A percentile compares a stretch with the other conserved stretches of the same genome.
phyloP scores from a whole-genome alignment of 768 basidiomycete genomes.

The Boletus insuetus region DNA sequence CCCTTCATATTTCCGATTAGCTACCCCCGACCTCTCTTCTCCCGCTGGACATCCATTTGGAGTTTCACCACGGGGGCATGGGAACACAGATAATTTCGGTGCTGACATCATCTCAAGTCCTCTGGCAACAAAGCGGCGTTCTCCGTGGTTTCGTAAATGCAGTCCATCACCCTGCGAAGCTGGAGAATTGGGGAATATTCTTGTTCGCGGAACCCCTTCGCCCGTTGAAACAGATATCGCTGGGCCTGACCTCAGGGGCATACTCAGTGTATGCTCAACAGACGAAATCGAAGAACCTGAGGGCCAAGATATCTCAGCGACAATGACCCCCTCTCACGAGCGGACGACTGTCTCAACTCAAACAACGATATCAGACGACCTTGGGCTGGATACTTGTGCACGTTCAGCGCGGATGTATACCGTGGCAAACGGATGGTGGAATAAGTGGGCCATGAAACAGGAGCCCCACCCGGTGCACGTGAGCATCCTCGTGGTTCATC shows the following conservation, averaged over 20 bases:
- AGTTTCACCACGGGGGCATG: slow-evolving; percentile 8
- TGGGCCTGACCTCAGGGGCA: slow-evolving; percentile 46
- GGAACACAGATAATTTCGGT: slow-evolving; percentile 42
- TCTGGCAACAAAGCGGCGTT: slow-evolving; percentile 21
- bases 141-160: slow-evolving; percentile 8
- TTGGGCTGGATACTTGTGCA: slow-evolving; percentile 18
- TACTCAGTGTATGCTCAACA: slow-evolving; percentile 41
- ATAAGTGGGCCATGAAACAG: slow-evolving; percentile 43
- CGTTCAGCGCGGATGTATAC: slow-evolving; percentile 35
- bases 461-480: slow-evolving; percentile 16
- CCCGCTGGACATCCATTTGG: slow-evolving; percentile 42
- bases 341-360: slow-evolving; percentile 31
- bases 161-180: not conserved
- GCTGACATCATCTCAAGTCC: slow-evolving; percentile 43
- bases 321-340: slow-evolving; percentile 35
- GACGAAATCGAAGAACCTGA: slow-evolving; percentile 45
- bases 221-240: slow-evolving; percentile 12
- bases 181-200: slow-evolving; percentile 12
- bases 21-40: slow-evolving; percentile 65
- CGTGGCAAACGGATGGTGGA: slow-evolving; percentile 51
- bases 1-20: slow-evolving; percentile 45
- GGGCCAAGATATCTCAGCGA: slow-evolving; percentile 19
- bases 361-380: slow-evolving; percentile 28
- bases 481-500: slow-evolving; percentile 14
- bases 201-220: slow-evolving; percentile 33